Percentiles rank a stretch among this genome's conserved stretches.
Evolutionary conservation across 2,329 filamentous ascomycete species (phyloP).

Genomic region (Podosphaera xanthii): DNA sequence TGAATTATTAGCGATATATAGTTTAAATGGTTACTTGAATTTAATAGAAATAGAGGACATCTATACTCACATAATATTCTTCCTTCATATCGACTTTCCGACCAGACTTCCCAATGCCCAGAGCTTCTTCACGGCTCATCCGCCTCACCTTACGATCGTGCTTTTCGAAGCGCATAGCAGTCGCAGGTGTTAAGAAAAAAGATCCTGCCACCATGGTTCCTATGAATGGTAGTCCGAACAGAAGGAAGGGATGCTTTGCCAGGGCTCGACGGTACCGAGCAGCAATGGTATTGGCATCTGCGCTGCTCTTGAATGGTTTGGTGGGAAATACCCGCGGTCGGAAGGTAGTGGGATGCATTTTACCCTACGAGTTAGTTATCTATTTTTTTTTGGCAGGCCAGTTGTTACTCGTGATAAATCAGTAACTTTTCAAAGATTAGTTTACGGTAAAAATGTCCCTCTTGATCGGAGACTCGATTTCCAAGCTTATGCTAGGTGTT

Average conservation of each 20-base stretch:
- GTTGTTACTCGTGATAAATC: no score
- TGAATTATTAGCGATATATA: slow-evolving; percentile 3
- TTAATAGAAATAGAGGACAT: background rate
- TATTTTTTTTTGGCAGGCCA: no score
- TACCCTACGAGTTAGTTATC: no score
- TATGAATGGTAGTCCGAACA: slow-evolving; percentile 89
- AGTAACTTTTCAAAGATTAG: no score
- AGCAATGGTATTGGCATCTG: slow-evolving; percentile 45
- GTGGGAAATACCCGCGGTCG: slow-evolving; percentile 27
- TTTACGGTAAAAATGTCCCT: no score
- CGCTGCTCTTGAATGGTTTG: slow-evolving; percentile 47
- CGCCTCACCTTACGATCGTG: slow-evolving; percentile 77
- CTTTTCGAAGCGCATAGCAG: slow-evolving; percentile 79
- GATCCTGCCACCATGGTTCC: slow-evolving; percentile 73
- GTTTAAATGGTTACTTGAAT: background rate
- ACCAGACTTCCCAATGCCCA: slow-evolving; percentile 51
- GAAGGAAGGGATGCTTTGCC: slow-evolving; percentile 60
- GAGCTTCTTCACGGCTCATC: slow-evolving; percentile 63
- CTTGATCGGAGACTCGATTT: no score
- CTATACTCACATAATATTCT: slow-evolving; percentile 56
- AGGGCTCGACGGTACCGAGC: slow-evolving; percentile 56
- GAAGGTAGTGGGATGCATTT: background rate
- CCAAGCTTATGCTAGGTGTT: no score
- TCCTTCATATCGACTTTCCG: slow-evolving; percentile 60
- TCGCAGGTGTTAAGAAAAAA: slow-evolving; percentile 84